Evolutionary conservation across 2,329 filamentous ascomycete genomes (phyloP).

Genomic region (Xylariaceae sp.): DNA sequence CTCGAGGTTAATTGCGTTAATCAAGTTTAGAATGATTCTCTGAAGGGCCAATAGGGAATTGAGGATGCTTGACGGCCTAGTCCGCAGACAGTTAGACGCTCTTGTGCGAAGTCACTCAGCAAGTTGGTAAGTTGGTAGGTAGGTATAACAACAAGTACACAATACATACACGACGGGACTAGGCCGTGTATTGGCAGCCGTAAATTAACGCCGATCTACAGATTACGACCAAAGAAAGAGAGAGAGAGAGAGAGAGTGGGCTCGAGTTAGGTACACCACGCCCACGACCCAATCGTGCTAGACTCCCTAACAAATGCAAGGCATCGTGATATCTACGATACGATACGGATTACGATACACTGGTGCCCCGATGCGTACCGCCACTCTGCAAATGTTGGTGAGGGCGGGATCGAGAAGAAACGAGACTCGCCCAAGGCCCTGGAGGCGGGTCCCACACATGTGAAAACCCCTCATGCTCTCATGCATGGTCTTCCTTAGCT

Average conservation of each 20-base stretch:
- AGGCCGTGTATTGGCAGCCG: background rate
- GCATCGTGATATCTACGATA: background rate
- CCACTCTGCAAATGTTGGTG: background rate
- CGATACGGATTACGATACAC: background rate
- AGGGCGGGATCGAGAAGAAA: background rate
- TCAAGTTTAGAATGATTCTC: too few species aligned
- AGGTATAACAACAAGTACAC: background rate
- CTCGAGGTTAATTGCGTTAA: too few species aligned
- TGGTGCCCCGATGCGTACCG: background rate
- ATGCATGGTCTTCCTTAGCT: too few species aligned
- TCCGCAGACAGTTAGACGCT: too few species aligned
- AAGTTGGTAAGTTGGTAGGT: too few species aligned
- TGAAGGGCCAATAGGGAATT: too few species aligned
- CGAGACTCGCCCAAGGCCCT: background rate
- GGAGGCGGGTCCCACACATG: background rate
- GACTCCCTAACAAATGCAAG: background rate
- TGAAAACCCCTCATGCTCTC: background rate
- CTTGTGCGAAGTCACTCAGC: too few species aligned
- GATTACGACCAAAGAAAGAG: too few species aligned
- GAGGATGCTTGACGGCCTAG: too few species aligned
- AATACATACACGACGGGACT: background rate
- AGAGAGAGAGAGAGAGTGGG: too few species aligned
- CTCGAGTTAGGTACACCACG: background rate
- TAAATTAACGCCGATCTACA: background rate
- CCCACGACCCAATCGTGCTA: background rate